A percentile compares a stretch with the other conserved stretches of the same genome.
These are phyloP conservation scores for Talaromyces sp. DNA, from an alignment of 2,329 filamentous ascomycete species.

Conservation along the genomic window DNA sequence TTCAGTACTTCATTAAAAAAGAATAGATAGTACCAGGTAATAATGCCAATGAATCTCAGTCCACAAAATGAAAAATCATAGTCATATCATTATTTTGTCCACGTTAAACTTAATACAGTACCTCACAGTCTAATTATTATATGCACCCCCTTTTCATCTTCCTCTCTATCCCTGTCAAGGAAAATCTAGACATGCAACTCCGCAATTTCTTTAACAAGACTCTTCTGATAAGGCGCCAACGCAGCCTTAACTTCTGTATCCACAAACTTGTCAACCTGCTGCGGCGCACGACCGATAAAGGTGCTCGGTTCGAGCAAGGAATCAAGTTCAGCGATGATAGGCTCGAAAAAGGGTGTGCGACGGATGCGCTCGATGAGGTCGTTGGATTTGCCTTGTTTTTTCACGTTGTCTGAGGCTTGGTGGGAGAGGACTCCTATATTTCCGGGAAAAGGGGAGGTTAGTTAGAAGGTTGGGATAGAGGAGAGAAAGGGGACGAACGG, in stretches of 20 bases:
- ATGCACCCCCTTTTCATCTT: not conserved
- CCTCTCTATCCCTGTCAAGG: not conserved
- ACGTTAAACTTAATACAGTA: not conserved
- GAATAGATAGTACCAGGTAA: not conserved
- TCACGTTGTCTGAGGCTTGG: slow-evolving; percentile 68
- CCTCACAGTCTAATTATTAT: not conserved
- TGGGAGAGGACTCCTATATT: slow-evolving; percentile 63
- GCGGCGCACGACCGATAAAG: slow-evolving; percentile 11
- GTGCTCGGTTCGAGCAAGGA: not conserved
- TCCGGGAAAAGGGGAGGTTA: not conserved
- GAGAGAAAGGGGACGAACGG: slow-evolving; percentile 36
- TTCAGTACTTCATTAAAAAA: not conserved
- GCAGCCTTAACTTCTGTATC: not conserved
- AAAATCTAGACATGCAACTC: not conserved
- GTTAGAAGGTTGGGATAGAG: not conserved
- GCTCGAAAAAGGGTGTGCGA: slow-evolving; percentile 65
- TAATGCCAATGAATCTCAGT: no score
- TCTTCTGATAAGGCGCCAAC: not conserved
- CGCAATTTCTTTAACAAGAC: not conserved
- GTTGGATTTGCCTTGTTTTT: slow-evolving; percentile 70
- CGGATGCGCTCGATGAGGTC: slow-evolving; percentile 78
- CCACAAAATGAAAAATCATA: not conserved
- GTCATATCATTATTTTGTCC: not conserved
- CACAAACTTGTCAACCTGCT: slow-evolving; percentile 2
- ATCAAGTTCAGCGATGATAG: slow-evolving; percentile 9